Evolutionary conservation across 805 yeast species (phyloP).

Genomic region (Cyberlindnera euphorbiae): DNA sequence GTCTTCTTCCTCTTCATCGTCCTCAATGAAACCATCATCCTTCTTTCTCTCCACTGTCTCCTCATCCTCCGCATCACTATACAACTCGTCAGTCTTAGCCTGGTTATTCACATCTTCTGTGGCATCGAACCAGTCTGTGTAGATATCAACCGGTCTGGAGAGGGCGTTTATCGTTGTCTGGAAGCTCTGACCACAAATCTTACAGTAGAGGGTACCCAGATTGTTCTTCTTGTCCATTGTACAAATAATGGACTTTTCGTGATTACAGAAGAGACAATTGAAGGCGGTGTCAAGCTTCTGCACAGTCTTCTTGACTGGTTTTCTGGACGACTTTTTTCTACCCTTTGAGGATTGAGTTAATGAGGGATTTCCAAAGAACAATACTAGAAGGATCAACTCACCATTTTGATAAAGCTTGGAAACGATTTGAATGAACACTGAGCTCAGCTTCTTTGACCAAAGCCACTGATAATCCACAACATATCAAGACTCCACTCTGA

Average conservation of each 20-base stretch:
- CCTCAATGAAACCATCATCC: constrained; percentile 20
- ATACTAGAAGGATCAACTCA: constrained; percentile 5
- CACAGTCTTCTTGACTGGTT: constrained; percentile 73
- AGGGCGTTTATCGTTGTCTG: constrained; percentile 76
- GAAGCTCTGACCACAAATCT: constrained; percentile 90
- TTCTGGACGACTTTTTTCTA: constrained; percentile 80
- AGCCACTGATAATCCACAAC: too few species aligned
- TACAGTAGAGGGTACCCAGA: constrained; percentile 81
- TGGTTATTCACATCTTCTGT: constrained; percentile 58
- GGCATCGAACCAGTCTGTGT: constrained; percentile 98
- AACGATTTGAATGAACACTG: too few species aligned
- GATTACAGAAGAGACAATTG: constrained; percentile 92
- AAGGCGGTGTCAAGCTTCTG: constrained; percentile 78
- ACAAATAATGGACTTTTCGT: constrained; percentile 87
- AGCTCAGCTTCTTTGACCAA: too few species aligned
- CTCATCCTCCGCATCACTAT: constrained; percentile 27
- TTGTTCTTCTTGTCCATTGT: constrained; percentile 81
- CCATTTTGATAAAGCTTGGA: constrained; percentile 7
- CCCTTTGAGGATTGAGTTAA: constrained; percentile 39
- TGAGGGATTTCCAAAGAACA: too few species aligned
- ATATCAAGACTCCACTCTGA: too few species aligned
- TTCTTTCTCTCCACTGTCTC: constrained; percentile 14
- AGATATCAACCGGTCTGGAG: constrained; percentile 89
- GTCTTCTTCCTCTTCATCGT: constrained; percentile 26
- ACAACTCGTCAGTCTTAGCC: constrained; percentile 29